Evolutionary conservation across 768 basidiomycete species (phyloP).

Genomic region (Leccinellum rugosiceps): DNA sequence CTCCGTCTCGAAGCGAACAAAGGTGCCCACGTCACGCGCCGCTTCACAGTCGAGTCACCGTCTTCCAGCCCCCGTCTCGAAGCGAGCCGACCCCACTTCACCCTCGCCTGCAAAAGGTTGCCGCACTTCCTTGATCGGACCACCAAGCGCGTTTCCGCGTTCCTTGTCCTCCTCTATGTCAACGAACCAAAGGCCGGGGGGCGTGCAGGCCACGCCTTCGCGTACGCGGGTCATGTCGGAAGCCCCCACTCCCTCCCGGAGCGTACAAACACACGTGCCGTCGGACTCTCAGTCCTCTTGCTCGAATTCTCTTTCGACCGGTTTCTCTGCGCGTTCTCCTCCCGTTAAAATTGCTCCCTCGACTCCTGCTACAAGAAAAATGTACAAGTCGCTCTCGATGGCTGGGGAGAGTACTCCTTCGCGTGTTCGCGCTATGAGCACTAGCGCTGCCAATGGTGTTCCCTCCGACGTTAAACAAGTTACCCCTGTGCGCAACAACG

Average conservation of each 20-base stretch:
- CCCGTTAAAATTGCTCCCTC: conserved; percentile 41
- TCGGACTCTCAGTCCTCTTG: conserved; percentile 21
- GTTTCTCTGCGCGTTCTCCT: conserved; percentile 25
- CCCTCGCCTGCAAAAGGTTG: conserved; percentile 27
- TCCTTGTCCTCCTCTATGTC: conserved; percentile 18
- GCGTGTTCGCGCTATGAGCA: conserved; percentile 19
- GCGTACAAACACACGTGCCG: conserved; percentile 20
- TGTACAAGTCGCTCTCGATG: conserved; percentile 27
- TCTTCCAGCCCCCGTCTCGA: conserved; percentile 37
- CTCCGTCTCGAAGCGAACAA: conserved; percentile 34
- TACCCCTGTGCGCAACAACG: conserved; percentile 12
- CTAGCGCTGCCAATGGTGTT: conserved; percentile 2
- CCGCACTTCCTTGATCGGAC: conserved; percentile 27
- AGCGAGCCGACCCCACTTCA: conserved; percentile 27
- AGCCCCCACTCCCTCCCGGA: conserved; percentile 29
- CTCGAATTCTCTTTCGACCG: conserved; percentile 26
- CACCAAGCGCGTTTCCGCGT: conserved; percentile 27
- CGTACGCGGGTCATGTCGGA: conserved; percentile 46
- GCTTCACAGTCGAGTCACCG: conserved; percentile 34
- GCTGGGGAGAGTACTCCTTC: conserved; percentile 9
- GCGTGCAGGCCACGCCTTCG: conserved; percentile 35
- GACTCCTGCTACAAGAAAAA: conserved; percentile 32
- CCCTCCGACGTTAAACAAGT: conserved; percentile 11
- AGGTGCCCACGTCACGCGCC: conserved; percentile 38
- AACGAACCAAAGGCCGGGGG: conserved; percentile 11